phyloP scores from a whole-genome alignment of 163 green algal genomes.

The Scenedesmus sp. region DNA sequence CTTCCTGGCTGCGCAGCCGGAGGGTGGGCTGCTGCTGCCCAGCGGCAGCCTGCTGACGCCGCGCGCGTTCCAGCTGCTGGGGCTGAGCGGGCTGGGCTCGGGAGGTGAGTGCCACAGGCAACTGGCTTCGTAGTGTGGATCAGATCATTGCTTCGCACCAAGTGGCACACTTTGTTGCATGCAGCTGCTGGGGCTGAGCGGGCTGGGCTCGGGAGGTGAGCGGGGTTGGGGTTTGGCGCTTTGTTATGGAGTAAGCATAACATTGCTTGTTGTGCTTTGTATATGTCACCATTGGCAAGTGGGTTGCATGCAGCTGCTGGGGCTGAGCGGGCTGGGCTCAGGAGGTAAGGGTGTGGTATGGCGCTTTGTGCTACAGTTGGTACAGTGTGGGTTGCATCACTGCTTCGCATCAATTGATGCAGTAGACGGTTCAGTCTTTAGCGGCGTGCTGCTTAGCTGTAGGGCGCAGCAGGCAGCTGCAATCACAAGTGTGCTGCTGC shows the following conservation, averaged over 20 bases:
- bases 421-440: too few relatives aligned
- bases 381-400: background rate
- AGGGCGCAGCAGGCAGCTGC: too few relatives aligned
- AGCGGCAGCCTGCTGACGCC: constrained; percentile 78
- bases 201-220: constrained; percentile 40
- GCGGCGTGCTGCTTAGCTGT: too few relatives aligned
- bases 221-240: background rate
- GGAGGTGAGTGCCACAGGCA: constrained; percentile 23
- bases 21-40: constrained; percentile 69
- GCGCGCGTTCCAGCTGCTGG: constrained; percentile 86
- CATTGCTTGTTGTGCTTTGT: background rate
- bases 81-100: constrained; percentile 67
- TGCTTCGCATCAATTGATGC: background rate
- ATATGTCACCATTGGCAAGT: background rate
- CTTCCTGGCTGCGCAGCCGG: constrained; percentile 69
- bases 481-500: too few relatives aligned
- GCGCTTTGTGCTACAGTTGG: background rate
- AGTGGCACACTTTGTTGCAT: background rate
- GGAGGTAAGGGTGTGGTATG: background rate
- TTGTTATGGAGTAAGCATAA: too few relatives aligned
- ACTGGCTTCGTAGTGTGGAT: background rate
- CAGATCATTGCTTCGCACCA: too few relatives aligned
- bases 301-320: constrained; percentile 83
- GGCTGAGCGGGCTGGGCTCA: constrained; percentile 65
- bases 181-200: constrained; percentile 89